Base-by-base conservation (phyloP, 768 basidiomycete genomes). In the Calvatia gigantea region DNA sequence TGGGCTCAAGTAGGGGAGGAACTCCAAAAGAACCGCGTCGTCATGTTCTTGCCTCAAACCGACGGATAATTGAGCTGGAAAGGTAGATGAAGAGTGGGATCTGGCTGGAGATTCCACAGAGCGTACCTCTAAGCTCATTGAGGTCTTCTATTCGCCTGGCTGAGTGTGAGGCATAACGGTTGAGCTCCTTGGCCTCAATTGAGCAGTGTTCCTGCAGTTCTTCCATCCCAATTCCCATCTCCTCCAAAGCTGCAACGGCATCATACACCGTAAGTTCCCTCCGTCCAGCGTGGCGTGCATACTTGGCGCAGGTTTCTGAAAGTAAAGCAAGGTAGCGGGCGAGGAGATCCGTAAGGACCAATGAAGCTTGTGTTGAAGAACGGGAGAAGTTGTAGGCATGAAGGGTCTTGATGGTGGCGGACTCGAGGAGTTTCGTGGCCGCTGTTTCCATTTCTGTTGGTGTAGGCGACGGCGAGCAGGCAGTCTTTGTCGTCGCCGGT, bases 341-440 rank as follows among this genome's bases (percentile, higher is more conserved):
- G 60, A 93, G 79, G 59, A 92, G 75, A 69, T 88, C 89, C 11
- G 88, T 86, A 44, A 93, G 76, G 15, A 87, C 80, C 23, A 80
- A 70, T 8, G 84, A 76, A 2, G 91, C 89, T 64, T 87, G 86
- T 1, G 83, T 71, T 2, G 91, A 93, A 0, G 90, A 80, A 48
- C 88, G 80, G 33, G 86, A 83, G 70, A 94, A 93, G 58, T 78
- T 78, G 60, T 91, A 83, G 0, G 89, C 86, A 60, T 92, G 89
- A 14, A 92, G 77, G 15, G 88, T 86, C 52, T 84, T 81, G 66
- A 84, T 77, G 1, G 82, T 80, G 0, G 80, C 82, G 2, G 85
- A 76, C 70, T 90, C 88, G 57, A 91, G 75, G 53, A 89, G 67
- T 63, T 81, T 86, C 58, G 78, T 72, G 0, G 82, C 72, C 25